A percentile compares a stretch with the other conserved stretches of the same genome.
phyloP scores from a whole-genome alignment of 805 yeast genomes.

The Vanderwaltozyma verrucispora region DNA sequence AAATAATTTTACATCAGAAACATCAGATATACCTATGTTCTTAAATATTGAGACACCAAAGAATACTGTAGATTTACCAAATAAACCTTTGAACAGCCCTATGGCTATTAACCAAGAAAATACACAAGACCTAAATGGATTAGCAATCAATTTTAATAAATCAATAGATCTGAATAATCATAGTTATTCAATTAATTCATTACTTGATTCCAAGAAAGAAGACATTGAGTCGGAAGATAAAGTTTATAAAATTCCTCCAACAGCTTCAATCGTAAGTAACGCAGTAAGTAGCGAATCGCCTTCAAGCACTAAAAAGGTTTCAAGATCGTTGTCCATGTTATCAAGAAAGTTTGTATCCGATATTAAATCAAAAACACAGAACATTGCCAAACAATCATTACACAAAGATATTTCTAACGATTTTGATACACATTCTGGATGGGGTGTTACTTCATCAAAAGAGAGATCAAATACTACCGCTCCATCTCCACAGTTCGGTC shows the following conservation, averaged over 20 bases:
- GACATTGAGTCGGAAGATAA: neutral
- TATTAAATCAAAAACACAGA: conserved; percentile 11
- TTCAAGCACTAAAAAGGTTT: conserved; percentile 13
- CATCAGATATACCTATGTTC: neutral
- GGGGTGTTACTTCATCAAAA: conserved; percentile 20
- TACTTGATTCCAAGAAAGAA: neutral
- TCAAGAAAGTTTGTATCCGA: conserved; percentile 21
- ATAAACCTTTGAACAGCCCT: conserved; percentile 7
- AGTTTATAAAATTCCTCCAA: neutral
- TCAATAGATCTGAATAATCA: neutral
- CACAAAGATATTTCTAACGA: neutral
- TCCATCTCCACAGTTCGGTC: neutral
- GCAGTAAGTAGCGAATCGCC: neutral
- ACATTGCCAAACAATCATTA: neutral
- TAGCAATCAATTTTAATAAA: neutral
- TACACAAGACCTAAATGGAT: neutral
- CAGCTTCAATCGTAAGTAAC: neutral
- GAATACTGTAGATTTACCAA: conserved; percentile 2
- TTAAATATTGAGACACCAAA: conserved; percentile 2
- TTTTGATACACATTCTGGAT: conserved; percentile 26
- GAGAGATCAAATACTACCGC: neutral
- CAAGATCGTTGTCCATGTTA: conserved; percentile 28
- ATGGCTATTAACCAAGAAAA: neutral
- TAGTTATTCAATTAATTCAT: neutral
- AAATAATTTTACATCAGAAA: neutral